Evolutionary conservation across 2,329 filamentous ascomycete genomes (phyloP).

Genomic region (Ambrosiella xylebori): DNA sequence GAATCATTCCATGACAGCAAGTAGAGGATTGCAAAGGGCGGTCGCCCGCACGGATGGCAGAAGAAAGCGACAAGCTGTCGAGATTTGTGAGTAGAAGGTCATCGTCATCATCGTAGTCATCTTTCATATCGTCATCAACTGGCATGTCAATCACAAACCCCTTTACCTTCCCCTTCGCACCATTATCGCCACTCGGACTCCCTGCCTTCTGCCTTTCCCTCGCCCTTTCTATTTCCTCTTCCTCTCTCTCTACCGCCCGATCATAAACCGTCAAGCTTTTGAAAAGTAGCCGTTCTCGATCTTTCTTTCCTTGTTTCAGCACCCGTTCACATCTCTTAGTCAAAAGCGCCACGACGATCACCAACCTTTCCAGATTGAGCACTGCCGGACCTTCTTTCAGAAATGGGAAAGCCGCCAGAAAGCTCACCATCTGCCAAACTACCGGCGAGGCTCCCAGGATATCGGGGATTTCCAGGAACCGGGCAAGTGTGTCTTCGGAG

Average conservation of each 20-base stretch:
- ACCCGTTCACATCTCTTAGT: slow-evolving; percentile 52
- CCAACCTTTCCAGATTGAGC: slow-evolving; percentile 49
- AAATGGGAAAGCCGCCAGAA: slow-evolving; percentile 58
- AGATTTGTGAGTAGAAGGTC: slow-evolving; percentile 51
- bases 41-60: slow-evolving; percentile 38
- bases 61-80: slow-evolving; percentile 47
- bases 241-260: slow-evolving; percentile 19
- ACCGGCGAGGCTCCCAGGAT: slow-evolving; percentile 48
- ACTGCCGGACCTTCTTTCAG: slow-evolving; percentile 52
- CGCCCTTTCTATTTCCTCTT: slow-evolving; percentile 14
- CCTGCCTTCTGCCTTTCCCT: background rate
- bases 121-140: slow-evolving; percentile 24
- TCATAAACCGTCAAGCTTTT: slow-evolving; percentile 57
- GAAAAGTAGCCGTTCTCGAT: slow-evolving; percentile 49
- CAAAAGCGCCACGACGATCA: slow-evolving; percentile 57
- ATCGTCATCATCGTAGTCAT: slow-evolving; percentile 28
- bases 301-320: slow-evolving; percentile 37
- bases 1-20: slow-evolving; percentile 50
- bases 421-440: slow-evolving; percentile 54
- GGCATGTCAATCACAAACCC: slow-evolving; percentile 32
- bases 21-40: slow-evolving; percentile 11
- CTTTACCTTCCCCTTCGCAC: slow-evolving; percentile 1
- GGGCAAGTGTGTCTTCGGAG: slow-evolving; percentile 51
- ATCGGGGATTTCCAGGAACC: slow-evolving; percentile 59
- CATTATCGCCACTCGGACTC: background rate